Evolutionary conservation across 2,329 filamentous ascomycete genomes (phyloP), one percentile per base, ranked within the genome.

Genomic region (Apiospora pterosperma): DNA sequence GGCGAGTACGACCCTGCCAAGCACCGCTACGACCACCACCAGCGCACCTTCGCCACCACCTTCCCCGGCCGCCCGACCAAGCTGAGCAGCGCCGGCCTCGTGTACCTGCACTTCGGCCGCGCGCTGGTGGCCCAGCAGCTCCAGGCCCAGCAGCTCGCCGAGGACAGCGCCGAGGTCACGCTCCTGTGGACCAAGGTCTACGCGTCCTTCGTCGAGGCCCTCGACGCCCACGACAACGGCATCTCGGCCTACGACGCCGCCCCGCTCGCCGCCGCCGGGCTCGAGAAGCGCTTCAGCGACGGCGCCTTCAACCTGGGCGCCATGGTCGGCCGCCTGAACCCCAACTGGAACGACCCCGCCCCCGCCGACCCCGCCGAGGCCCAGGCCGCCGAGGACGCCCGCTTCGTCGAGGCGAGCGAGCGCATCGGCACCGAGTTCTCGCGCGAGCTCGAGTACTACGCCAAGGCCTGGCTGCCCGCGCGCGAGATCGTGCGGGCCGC

Each of bases 221-320:
- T 99, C 64, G 96, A 99, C 79, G 96, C 94, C 65, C 95, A 99
- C 79, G 96, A 99, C 84, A 99, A 99, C 78, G 96, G 96, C 70
- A 91, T 99, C 75, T 90, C 89, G 31, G 85, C 84, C 65, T 96
- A 96, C 80, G 92, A 97, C 75, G 84, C 91, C 34, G 84, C 84
- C 28, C 88, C 83, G 36, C 76, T 97, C 21, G 79, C 86, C 36
- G 84, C 88, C 36, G 91, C 92, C 0, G 91, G 90, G 4, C 78
- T 97, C 48, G 82, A 91, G 78, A 96, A 94, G 83, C 89, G 90
- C 70, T 97, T 96, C 81, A 90, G 89, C 71, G 86, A 94, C 73
- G 90, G 91, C 65, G 92, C 90, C 61, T 94, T 97, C 81, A 90
- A 87, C 61, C 88, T 99, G 66, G 92, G 93, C 63, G 92, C 93